Conservation (phyloP, 1,284 basidiomycete genomes). For the Microbotryomycetes sp. region DNA sequence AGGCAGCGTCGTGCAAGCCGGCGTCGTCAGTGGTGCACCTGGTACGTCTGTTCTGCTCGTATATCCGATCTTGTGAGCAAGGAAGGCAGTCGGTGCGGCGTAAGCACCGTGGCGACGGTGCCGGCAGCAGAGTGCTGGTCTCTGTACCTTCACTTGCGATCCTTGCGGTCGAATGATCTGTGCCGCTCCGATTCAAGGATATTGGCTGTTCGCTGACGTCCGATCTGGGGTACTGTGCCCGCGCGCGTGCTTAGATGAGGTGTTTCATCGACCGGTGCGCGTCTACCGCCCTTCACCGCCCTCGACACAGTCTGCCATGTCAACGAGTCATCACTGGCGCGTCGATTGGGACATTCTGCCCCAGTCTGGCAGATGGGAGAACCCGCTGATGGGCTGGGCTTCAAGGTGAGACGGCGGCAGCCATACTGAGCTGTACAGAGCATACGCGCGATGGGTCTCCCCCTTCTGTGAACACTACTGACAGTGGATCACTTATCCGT, state of each 20-base stretch:
- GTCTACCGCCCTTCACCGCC: slow-evolving; percentile 91
- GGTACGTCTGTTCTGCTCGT: slow-evolving; percentile 27
- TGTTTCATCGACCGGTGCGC: slow-evolving; percentile 77
- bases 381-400: slow-evolving; percentile 97
- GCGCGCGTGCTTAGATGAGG: slow-evolving; percentile 55
- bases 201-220: no score
- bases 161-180: background rate
- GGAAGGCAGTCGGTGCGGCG: no score
- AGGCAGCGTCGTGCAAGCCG: slow-evolving; percentile 32
- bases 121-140: no score
- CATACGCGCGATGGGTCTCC: background rate
- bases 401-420: slow-evolving; percentile 42
- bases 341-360: slow-evolving; percentile 90
- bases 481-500: no score
- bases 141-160: background rate
- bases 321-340: slow-evolving; percentile 81
- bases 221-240: no score
- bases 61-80: background rate
- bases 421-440: background rate
- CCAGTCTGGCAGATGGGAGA: slow-evolving; percentile 91
- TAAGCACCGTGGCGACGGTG: no score
- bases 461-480: background rate
- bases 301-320: slow-evolving; percentile 88
- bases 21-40: slow-evolving; percentile 43
- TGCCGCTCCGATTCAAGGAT: background rate